Evolutionary conservation across 2,329 filamentous ascomycete genomes (phyloP), one percentile per base, ranked within the genome.

Genomic region (Beauveria pseudobassiana): DNA sequence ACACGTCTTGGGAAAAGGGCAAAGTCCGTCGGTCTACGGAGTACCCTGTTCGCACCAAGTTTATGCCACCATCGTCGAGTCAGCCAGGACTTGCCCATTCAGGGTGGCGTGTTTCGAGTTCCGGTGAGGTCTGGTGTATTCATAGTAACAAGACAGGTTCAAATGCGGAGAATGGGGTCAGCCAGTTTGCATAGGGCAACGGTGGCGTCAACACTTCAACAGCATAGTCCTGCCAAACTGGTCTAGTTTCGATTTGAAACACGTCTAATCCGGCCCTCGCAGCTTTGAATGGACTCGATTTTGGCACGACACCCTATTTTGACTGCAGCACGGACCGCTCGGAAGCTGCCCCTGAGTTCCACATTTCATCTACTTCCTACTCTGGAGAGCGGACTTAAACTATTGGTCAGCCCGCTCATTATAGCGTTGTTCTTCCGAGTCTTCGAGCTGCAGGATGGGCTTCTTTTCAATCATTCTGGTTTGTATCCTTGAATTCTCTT

Each of bases 101-200:
- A 28, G 10, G 18, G 53, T 56, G 60, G 60, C 53, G 60, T 52
- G 60, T 62, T 62, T 62, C 60, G 53, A 8, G 22, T 62, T 62
- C 60, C 53, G 60, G 60, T 57, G 43, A 42, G 38, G 40, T 59
- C 51, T 55, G 45, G 50, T 30, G 58, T 54, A 54, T 54, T 61
- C 59, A 56, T 59, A 54, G 49, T 38, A 52, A 24, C 57, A 51
- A 30, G 46, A 26, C 28, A 14, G 20, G n/a, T 38, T 40, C 26
- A 26, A 16, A 24, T 22, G 20, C n/a, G 30, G 14, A 22, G 24
- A 16, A 24, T 16, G 9, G 26, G 28, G 28, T 4, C n/a, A 43
- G 30, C 20, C 42, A n/a, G 57, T 49, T 51, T n/a, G 22, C 26
- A 48, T 38, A 59, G 38, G 34, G 38, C 57, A 26, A 43, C 34